Evolutionary conservation across 257 asterid species (phyloP), one percentile per base, ranked within the genome.

Genomic region (Gentiana straminea): DNA sequence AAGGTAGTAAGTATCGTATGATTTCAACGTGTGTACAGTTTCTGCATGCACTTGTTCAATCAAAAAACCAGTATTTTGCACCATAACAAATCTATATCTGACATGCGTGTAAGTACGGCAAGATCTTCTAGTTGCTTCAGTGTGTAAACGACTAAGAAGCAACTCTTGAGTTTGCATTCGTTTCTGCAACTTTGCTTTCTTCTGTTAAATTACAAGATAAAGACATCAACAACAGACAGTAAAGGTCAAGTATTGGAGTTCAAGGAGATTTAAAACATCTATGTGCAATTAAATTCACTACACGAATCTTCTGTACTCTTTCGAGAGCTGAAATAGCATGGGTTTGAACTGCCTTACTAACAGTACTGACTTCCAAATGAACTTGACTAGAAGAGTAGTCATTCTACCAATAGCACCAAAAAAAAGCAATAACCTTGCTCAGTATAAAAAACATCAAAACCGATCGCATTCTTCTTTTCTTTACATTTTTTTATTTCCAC

Each of bases 271-370:
- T n/a, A n/a, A n/a, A n/a, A 4, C 53, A 34, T 7, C 24, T n/a
- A 50, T 36, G n/a, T n/a, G n/a, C 51, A 61, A 43, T 35, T 8
- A 57, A 64, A 63, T 54, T 55, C 53, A 5, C 57, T 64, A 58
- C 61, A 51, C 79, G n/a, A n/a, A 89, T 96, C 96, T 75, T 86
- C 81, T 66, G 69, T 55, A 82, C 77, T 71, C 68, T 90, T 70
- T 79, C 81, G 64, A 90, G 82, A 68, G 75, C 72, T 49, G 98
- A 94, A 60, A 90, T 73, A 35, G 79, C 71, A 55, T 74, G 75
- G 64, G 59, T 71, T 68, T 73, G 73, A 55, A 90, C 50, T 53
- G 79, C 74, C 67, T 79, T 75, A 41, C 81, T 73, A 53, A 81
- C 72, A 68, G 72, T 81, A n/a, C n/a, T n/a, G 62, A 70, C 81